A percentile compares a stretch with the other conserved stretches of the same genome.
phyloP scores from a whole-genome alignment of 345 rosid genomes.

The Microthlaspi erraticum region DNA sequence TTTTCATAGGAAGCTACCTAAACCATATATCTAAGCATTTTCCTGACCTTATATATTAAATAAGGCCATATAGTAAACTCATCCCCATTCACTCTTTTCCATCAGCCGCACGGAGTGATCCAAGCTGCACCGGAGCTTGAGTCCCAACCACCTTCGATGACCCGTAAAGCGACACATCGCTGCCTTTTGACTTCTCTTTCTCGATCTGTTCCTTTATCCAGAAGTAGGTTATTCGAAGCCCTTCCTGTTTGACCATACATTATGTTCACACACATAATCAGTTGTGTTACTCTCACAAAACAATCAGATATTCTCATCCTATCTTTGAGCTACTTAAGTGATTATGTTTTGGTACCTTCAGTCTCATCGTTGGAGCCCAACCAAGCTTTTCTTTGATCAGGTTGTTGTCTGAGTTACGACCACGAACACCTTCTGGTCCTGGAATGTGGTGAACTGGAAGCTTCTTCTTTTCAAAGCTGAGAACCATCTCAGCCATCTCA shows the following conservation, averaged over 20 bases:
- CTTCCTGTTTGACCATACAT: slow-evolving; percentile 60
- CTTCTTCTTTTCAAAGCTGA: slow-evolving; percentile 82
- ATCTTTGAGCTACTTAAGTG: background rate
- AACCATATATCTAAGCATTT: slow-evolving; percentile 7
- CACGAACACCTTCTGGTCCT: slow-evolving; percentile 99
- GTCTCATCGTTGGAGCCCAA: slow-evolving; percentile 97
- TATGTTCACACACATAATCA: slow-evolving; percentile 7
- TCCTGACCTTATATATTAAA: background rate
- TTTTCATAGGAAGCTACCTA: slow-evolving; percentile 32
- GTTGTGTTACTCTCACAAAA: background rate
- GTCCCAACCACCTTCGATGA: slow-evolving; percentile 98
- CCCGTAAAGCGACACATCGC: slow-evolving; percentile 78
- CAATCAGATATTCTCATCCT: background rate
- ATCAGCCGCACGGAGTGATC: slow-evolving; percentile 84
- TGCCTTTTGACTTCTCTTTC: slow-evolving; percentile 84
- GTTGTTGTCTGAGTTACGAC: slow-evolving; percentile 97
- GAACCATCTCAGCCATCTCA: slow-evolving; percentile 97
- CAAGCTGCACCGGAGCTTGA: slow-evolving; percentile 96
- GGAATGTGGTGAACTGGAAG: slow-evolving; percentile 97
- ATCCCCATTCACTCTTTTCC: slow-evolving; percentile 74
- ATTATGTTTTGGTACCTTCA: slow-evolving; percentile 62
- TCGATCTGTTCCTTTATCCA: slow-evolving; percentile 97
- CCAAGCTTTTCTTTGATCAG: slow-evolving; percentile 98
- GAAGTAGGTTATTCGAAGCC: slow-evolving; percentile 88
- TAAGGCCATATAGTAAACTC: slow-evolving; percentile 19